A percentile compares a stretch with the other conserved stretches of the same genome.
These are phyloP conservation scores for Talaromyces islandicus DNA, from an alignment of 2,329 filamentous ascomycete species.

Conservation along the genomic window DNA sequence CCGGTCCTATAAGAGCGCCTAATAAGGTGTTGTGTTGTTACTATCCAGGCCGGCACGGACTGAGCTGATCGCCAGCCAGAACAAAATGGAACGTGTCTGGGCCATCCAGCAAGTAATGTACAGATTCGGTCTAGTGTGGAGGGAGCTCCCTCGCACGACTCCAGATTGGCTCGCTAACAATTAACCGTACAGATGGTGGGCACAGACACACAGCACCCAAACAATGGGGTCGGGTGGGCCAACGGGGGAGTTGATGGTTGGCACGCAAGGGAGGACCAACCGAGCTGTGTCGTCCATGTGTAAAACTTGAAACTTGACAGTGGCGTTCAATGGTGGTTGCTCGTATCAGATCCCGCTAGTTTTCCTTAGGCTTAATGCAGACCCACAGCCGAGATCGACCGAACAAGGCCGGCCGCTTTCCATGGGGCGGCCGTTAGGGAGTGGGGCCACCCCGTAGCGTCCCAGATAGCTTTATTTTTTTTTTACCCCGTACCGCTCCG, in stretches of 20 bases:
- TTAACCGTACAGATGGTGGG: background rate
- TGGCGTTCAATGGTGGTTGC: background rate
- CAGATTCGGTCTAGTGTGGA: background rate
- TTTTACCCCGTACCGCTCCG: background rate
- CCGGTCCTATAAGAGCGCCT: background rate
- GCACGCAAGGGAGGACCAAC: background rate
- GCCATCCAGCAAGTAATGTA: background rate
- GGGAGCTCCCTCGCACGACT: background rate
- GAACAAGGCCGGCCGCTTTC: background rate
- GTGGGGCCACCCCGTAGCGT: background rate
- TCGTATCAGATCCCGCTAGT: background rate
- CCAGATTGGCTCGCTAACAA: background rate
- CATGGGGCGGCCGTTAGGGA: background rate
- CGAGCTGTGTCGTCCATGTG: background rate
- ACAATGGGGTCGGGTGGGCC: background rate
- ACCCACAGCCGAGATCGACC: background rate
- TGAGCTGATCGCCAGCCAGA: background rate
- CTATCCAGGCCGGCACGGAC: background rate
- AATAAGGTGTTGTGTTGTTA: background rate
- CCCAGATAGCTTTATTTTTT: background rate
- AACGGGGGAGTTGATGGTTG: background rate
- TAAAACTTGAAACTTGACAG: background rate
- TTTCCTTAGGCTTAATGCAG: background rate
- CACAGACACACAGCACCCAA: background rate
- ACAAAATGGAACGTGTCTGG: background rate